phyloP scores from a whole-genome alignment of 306 rosid species.

The Ormosia semicastrata region DNA sequence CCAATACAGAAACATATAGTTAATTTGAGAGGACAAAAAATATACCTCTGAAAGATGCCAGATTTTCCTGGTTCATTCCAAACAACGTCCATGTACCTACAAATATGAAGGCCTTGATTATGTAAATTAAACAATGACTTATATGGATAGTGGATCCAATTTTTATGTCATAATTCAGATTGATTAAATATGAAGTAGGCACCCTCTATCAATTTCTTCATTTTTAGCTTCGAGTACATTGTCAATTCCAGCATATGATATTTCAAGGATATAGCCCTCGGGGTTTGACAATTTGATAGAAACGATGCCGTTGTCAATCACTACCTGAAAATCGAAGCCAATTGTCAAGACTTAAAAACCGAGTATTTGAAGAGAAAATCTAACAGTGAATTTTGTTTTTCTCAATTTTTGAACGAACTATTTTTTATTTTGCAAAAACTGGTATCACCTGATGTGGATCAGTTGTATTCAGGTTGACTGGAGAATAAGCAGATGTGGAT shows the following conservation, averaged over 20 bases:
- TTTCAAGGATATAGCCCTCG: slow-evolving; percentile 48
- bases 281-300: slow-evolving; percentile 53
- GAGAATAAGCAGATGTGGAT: background rate
- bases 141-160: background rate
- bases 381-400: background rate
- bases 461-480: background rate
- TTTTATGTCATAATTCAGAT: background rate
- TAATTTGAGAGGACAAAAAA: background rate
- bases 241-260: slow-evolving; percentile 47
- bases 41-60: slow-evolving; percentile 13
- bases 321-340: slow-evolving; percentile 41
- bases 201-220: slow-evolving; percentile 55
- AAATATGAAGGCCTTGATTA: background rate
- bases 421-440: background rate
- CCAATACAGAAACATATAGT: background rate
- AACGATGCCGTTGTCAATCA: slow-evolving; percentile 58
- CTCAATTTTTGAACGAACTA: too few relatives aligned
- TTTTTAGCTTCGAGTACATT: slow-evolving; percentile 46
- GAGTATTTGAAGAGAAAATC: background rate
- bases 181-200: background rate
- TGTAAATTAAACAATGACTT: background rate
- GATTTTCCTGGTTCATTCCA: slow-evolving; percentile 27
- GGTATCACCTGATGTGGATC: background rate
- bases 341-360: background rate
- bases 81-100: slow-evolving; percentile 67